These are phyloP conservation scores for Syzygium jambos DNA, from an alignment of 345 rosid species.

Conservation along the genomic window DNA sequence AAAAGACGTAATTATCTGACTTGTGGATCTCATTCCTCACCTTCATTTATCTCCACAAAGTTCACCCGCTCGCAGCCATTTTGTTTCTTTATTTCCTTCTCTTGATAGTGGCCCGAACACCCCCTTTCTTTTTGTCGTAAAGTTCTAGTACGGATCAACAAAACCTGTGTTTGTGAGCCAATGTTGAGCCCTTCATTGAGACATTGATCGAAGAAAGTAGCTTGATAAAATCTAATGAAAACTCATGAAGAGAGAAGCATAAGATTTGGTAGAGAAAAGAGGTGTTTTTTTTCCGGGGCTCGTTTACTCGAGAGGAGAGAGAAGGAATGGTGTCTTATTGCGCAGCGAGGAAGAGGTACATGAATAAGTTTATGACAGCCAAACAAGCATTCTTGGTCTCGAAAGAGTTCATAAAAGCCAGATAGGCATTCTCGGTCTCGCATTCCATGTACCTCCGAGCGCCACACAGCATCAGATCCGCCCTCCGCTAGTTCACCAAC, in stretches of 20 bases:
- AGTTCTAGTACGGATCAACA: background rate
- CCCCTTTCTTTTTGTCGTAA: background rate
- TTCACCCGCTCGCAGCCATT: background rate
- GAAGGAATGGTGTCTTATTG: background rate
- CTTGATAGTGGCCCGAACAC: background rate
- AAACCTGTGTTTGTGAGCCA: background rate
- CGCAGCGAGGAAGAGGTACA: background rate
- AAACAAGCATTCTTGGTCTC: background rate
- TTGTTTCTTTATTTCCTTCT: background rate
- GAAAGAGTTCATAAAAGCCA: background rate
- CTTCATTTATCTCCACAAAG: background rate
- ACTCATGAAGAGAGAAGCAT: background rate
- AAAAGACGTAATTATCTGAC: background rate
- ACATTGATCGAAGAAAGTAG: background rate
- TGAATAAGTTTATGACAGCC: background rate
- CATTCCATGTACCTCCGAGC: background rate
- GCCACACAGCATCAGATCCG: background rate
- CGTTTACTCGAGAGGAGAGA: background rate
- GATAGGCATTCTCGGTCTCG: background rate
- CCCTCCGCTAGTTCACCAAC: no score
- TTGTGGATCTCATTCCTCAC: background rate
- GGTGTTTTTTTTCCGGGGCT: background rate
- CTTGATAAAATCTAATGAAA: background rate
- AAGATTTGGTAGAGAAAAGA: background rate
- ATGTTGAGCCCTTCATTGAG: background rate